Evolutionary conservation across 768 basidiomycete genomes (phyloP), one percentile per base, ranked within the genome.

Genomic region (Calocybe gangraenosa): DNA sequence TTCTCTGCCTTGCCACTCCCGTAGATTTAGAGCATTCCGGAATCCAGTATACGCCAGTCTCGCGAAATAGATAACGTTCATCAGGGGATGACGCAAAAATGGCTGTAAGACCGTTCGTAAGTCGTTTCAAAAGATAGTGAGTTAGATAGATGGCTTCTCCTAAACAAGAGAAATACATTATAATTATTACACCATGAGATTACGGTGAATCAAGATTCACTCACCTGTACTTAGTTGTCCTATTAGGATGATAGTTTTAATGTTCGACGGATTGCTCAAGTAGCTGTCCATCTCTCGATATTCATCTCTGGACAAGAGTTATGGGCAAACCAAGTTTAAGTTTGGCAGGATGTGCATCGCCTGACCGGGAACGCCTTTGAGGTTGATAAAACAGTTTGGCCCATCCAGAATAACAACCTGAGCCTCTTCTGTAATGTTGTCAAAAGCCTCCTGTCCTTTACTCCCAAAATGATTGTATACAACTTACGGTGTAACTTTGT

Each of bases 61-160:
- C n/a, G n/a, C 14, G 30, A 14, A 14, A 31, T 14, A 31, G 30
- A 14, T 31, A 31, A 8, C 8, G 8, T 8, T 31, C 14, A 14
- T 31, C 30, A 31, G 30, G 8, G n/a, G 8, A 8, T 31, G 30
- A 31, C 31, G 40, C 20, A 30, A 28, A 42, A 13, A 42, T 42
- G 40, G 40, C 31, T 42, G 40, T 21, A 6, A 5, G 40, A 28
- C 40, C 22, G 18, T 21, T 28, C 14, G 31, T 25, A n/a, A 42
- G 40, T 30, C 40, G 40, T 31, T 42, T 42, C 40, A 42, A 11
- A 17, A 42, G 40, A 31, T 17, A 42, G 17, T 42, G 31, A 3
- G 40, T 42, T n/a, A 42, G 25, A n/a, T 42, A 42, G 20, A 30
- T 15, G 19, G 40, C 31, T 30, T 42, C 31, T 28, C 40, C 40